Base-by-base conservation (phyloP, 202 grass and related monocot genomes). In the Hordeum pubiflorum region DNA sequence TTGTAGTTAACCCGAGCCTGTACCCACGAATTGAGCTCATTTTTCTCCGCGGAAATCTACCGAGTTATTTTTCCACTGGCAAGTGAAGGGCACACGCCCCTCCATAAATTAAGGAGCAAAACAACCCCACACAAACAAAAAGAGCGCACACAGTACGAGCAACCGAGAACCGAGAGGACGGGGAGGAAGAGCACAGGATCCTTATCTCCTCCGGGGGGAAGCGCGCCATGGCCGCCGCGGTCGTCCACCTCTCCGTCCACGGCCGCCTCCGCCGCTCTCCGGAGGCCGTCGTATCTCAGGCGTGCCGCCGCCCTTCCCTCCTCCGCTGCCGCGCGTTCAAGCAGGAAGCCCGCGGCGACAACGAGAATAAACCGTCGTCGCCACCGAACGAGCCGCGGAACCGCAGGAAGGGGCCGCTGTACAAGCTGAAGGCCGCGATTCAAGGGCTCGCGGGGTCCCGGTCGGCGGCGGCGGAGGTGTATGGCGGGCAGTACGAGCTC, bases 401-500 rank as follows among this genome's bases (percentile, higher is more conserved):
- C 63, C 90, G 82, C 63, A 91, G 78, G 80, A 96, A 99, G 82
- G 92, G 96, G 7, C 86, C 92, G 58, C 84, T 99, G 3, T 99
- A 99, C 84, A 80, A 82, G 66, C 89, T 96, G n/a, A 99, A 99
- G 71, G 83, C 90, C 4, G 82, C 90, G 59, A 86, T 99, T 9
- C 81, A 91, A 58, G 89, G 90, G 21, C 86, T 90, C 58, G 88
- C 84, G 29, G 96, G 96, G 10, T 91, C 90, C 7, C 79, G 70
- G 37, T 34, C 78, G 2, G 79, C 79, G 13, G 83, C 79, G 4
- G 87, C 73, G 12, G 87, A 82, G 79, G 89, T 61, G 6, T 94
- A 91, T 6, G 86, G 85, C 33, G 92, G 89, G 13, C 75, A 89
- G 60, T 93, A 90, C 75, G 88, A 91, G 87, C 80, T 74, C 69